A percentile compares a stretch with the other conserved stretches of the same genome.
Conservation (phyloP, 176 grass and related monocot genomes). For the Aegilops speltoides region DNA sequence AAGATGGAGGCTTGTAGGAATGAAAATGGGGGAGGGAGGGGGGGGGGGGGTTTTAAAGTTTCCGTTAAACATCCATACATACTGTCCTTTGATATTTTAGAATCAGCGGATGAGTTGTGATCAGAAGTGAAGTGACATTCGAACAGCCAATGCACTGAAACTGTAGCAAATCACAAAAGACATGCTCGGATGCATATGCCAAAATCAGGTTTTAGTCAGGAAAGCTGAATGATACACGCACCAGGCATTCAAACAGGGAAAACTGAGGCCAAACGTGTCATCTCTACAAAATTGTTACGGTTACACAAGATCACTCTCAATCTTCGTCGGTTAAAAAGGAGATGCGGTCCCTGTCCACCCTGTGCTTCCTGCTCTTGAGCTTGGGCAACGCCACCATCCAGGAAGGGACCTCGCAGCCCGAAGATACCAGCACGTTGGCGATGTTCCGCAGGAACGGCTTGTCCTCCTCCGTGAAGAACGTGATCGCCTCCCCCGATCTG, state of each 20-base stretch:
- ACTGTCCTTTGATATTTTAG: too few species aligned
- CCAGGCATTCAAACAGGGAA: slow-evolving; percentile 34
- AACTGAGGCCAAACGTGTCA: slow-evolving; percentile 35
- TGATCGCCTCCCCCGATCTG: slow-evolving; percentile 83
- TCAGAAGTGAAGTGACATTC: too few species aligned
- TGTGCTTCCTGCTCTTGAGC: slow-evolving; percentile 83
- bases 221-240: background rate
- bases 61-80: too few species aligned
- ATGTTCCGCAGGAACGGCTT: slow-evolving; percentile 90
- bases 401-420: slow-evolving; percentile 81
- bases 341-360: slow-evolving; percentile 66
- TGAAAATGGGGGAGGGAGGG: too few species aligned
- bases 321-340: slow-evolving; percentile 51
- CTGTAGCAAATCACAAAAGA: background rate
- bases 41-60: too few species aligned
- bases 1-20: too few species aligned
- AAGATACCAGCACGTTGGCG: slow-evolving; percentile 78
- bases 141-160: background rate
- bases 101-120: too few species aligned
- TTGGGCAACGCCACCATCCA: slow-evolving; percentile 90
- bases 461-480: slow-evolving; percentile 91
- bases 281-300: slow-evolving; percentile 15
- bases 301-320: slow-evolving; percentile 12
- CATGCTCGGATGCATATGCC: background rate
- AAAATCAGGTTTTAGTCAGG: background rate